Percentiles rank a stretch among this genome's conserved stretches.
Evolutionary conservation across 169 alveolate species (phyloP).

Genomic region (Cryptosporidium ubiquitum): DNA sequence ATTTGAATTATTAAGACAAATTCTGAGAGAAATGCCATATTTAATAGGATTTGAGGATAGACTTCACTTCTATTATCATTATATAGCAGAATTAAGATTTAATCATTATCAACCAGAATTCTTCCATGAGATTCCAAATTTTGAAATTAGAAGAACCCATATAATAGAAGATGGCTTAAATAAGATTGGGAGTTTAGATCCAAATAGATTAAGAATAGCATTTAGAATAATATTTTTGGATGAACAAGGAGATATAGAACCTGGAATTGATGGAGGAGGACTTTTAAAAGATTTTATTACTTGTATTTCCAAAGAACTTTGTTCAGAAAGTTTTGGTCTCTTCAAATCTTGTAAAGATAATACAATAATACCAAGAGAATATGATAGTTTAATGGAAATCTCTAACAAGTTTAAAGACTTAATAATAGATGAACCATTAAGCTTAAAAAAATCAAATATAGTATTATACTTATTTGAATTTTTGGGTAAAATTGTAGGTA

Average conservation of each 20-base stretch:
- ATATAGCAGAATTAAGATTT: conserved; percentile 74
- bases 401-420: conserved; percentile 20
- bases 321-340: conserved; percentile 88
- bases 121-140: conserved; percentile 69
- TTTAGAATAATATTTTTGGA: conserved; percentile 88
- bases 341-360: conserved; percentile 77
- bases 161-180: conserved; percentile 82
- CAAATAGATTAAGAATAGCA: conserved; percentile 75
- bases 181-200: conserved; percentile 76
- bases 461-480: conserved; percentile 77
- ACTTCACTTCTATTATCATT: conserved; percentile 75
- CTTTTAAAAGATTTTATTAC: conserved; percentile 94
- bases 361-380: conserved; percentile 60
- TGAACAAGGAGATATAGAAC: conserved; percentile 89
- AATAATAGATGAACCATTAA: background rate
- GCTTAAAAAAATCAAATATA: background rate
- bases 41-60: conserved; percentile 78
- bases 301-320: conserved; percentile 87
- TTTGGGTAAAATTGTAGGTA: conserved; percentile 89
- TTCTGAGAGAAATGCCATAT: conserved; percentile 74
- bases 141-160: conserved; percentile 81
- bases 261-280: conserved; percentile 99
- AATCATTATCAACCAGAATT: conserved; percentile 71
- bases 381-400: conserved; percentile 38
- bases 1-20: conserved; percentile 34